Percentiles rank a stretch among this genome's conserved stretches.
Conservation (phyloP, 2,329 filamentous ascomycete species). For the Chrysosporium keratinophilum region DNA sequence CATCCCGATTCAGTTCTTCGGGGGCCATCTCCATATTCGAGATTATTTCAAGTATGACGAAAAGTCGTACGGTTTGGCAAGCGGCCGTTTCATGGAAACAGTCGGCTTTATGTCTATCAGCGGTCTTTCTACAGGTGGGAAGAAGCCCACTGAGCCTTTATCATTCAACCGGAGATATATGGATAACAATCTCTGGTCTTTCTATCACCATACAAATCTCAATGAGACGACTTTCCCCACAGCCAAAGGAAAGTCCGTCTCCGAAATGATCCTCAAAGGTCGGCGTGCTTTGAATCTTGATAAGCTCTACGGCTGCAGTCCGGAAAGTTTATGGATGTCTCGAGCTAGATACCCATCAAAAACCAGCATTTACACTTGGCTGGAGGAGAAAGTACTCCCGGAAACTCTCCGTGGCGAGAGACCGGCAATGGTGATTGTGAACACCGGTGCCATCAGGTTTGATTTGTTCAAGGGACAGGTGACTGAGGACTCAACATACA, state of each 20-base stretch:
- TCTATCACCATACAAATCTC: conserved; percentile 68
- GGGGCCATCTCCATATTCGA: conserved; percentile 79
- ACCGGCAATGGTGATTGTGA: conserved; percentile 60
- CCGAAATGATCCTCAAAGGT: conserved; percentile 56
- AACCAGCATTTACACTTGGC: conserved; percentile 70
- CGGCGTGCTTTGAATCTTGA: conserved; percentile 63
- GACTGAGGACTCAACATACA: conserved; percentile 74
- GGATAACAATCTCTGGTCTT: conserved; percentile 81
- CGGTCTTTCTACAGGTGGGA: conserved; percentile 44
- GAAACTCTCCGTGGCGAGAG: conserved; percentile 51
- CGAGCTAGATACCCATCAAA: conserved; percentile 62
- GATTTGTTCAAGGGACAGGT: conserved; percentile 91
- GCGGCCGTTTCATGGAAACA: conserved; percentile 88
- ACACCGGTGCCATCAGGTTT: conserved; percentile 87
- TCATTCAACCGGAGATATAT: conserved; percentile 74
- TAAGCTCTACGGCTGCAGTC: conserved; percentile 69
- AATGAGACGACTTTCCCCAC: conserved; percentile 67
- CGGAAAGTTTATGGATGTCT: conserved; percentile 69
- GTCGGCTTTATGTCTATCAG: conserved; percentile 86
- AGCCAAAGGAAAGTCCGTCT: conserved; percentile 60
- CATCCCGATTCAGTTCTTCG: conserved; percentile 82
- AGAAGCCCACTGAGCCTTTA: conserved; percentile 30
- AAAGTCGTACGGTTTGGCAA: conserved; percentile 68
- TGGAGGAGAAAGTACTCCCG: conserved; percentile 65
- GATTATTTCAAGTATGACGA: conserved; percentile 73